phyloP scores from a whole-genome alignment of 139 green algal genomes.

The Tetraselmis striata region DNA sequence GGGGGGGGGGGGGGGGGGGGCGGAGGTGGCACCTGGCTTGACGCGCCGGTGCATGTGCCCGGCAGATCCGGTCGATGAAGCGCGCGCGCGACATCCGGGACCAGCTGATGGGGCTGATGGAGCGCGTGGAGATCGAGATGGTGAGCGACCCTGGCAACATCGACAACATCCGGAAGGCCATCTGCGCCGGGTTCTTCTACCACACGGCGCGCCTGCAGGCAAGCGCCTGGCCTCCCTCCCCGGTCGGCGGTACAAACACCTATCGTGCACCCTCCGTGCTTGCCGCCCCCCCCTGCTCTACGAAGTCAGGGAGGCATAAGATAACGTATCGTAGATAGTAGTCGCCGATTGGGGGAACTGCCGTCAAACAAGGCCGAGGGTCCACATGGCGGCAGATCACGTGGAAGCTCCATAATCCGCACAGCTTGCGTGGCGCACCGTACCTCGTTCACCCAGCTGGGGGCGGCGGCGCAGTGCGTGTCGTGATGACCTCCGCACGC shows the following conservation, averaged over 20 bases:
- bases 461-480: too few species aligned
- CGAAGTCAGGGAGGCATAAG: too few species aligned
- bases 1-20: too few species aligned
- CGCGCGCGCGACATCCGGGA: conserved; percentile 90
- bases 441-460: conserved; percentile 47
- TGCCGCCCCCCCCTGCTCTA: not conserved
- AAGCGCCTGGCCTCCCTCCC: not conserved
- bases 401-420: too few species aligned
- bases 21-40: too few species aligned
- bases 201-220: conserved; percentile 44
- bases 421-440: not conserved
- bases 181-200: conserved; percentile 92
- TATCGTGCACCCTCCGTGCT: not conserved
- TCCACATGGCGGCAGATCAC: too few species aligned
- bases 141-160: conserved; percentile 59
- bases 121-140: conserved; percentile 92
- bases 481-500: too few species aligned
- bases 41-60: too few species aligned
- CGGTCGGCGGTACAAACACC: not conserved
- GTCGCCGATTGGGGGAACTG: too few species aligned
- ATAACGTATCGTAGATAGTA: too few species aligned
- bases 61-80: conserved; percentile 89
- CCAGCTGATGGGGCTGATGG: conserved; percentile 92
- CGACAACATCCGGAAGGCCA: conserved; percentile 58
- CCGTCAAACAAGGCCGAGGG: too few species aligned